Conservation (phyloP, 148 eudicot genomes). For the Pouteria glomerata region DNA sequence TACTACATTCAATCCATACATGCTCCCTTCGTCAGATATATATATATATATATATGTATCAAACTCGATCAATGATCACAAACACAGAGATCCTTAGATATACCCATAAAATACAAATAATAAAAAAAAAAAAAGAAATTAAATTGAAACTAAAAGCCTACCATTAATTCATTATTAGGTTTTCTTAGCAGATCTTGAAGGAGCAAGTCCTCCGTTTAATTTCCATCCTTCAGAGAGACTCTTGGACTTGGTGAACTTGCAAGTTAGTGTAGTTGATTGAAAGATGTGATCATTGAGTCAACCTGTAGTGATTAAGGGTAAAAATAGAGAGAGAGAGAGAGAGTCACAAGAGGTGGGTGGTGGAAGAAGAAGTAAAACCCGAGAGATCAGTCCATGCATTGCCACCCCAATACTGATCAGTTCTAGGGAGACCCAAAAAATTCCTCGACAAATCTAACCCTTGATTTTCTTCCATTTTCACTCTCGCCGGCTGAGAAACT, state of each 20-base stretch:
- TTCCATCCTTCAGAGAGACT: background rate
- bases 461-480: constrained; percentile 8
- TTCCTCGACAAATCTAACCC: constrained; percentile 5
- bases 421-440: constrained; percentile 3
- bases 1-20: background rate
- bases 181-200: constrained; percentile 1
- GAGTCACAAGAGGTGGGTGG: constrained; percentile 8
- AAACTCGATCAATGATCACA: background rate
- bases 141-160: background rate
- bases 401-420: constrained; percentile 15
- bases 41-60: too few species aligned
- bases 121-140: background rate
- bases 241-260: background rate
- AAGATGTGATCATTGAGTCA: background rate
- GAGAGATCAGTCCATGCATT: constrained; percentile 14
- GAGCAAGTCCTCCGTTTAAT: background rate
- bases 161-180: background rate
- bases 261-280: background rate
- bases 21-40: background rate
- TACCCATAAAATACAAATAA: constrained; percentile 1
- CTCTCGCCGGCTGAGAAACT: background rate
- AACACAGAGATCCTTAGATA: background rate
- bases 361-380: constrained; percentile 17
- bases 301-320: background rate
- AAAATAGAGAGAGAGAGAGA: background rate